Evolutionary conservation across 75 land plant species (phyloP), one percentile per base, ranked within the genome.

Genomic region (Sequoiadendron giganteum): DNA sequence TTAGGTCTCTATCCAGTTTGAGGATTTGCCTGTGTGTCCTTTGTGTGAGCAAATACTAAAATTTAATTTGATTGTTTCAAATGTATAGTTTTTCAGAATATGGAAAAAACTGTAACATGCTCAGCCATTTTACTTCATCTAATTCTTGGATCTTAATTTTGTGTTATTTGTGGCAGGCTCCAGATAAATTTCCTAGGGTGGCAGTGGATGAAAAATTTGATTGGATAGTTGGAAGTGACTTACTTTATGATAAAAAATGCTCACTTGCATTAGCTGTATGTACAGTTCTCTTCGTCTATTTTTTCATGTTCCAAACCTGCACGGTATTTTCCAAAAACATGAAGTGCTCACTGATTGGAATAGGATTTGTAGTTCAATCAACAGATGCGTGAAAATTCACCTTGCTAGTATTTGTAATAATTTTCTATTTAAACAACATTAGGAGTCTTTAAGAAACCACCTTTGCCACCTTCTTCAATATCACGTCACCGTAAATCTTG

Each of bases 141-240:
- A 85, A 28, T 56, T 45, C 21, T 52, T 34, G 86, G 39, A 54
- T 52, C 77, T 52, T 85, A 52, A 85, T 39, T 18, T 48, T 85
- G 40, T 56, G 19, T 55, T 32, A 14, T 25, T 52, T 28, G 54
- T 88, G 43, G 65, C 89, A 88, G 89, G 87, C 38, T 7, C 42
- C 45, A 49, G 32, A 32, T 30, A 21, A 28, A n/a, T 52, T 75
- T 34, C 88, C 90, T 16, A 40, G 25, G 40, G 32, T 89, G 81
- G 30, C 36, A 19, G 19, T 36, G 39, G 84, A 86, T 48, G 83
- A 89, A 40, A 85, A 43, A 86, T 89, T 89, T 86, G 90, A 89
- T 77, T 85, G 87, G 90, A 77, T 89, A n/a, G 61, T 89, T 85
- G 90, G 90, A 75, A 89, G 90, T 86, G 90, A 89, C 73, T 81